These are phyloP conservation scores for Dimocarpus longan DNA, from an alignment of 345 rosid genomes.

Conservation along the genomic window DNA sequence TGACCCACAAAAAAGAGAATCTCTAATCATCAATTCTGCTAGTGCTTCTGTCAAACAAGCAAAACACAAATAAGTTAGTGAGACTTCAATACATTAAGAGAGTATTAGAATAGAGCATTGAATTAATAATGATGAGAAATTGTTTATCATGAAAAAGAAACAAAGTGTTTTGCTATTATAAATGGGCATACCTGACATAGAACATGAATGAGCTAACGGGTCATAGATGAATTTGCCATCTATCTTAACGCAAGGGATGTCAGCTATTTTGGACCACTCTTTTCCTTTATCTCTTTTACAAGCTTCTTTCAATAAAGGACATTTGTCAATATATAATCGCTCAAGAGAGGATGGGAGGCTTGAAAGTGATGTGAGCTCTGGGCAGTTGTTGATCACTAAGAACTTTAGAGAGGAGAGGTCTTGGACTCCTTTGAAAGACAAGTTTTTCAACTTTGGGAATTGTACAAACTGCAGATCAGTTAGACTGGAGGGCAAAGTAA, in stretches of 20 bases:
- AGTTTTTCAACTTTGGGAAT: background rate
- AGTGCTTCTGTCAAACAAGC: background rate
- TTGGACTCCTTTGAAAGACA: background rate
- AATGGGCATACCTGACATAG: too few relatives aligned
- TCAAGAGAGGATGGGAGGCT: background rate
- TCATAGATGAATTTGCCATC: background rate
- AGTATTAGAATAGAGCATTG: too few relatives aligned
- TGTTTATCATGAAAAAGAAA: too few relatives aligned
- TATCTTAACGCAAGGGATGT: background rate
- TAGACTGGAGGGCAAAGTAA: conserved; percentile 20
- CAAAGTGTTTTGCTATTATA: too few relatives aligned
- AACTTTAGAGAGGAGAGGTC: background rate
- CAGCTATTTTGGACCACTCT: background rate
- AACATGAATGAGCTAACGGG: background rate
- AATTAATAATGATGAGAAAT: too few relatives aligned
- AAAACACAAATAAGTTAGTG: too few relatives aligned
- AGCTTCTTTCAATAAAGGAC: background rate
- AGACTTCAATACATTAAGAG: too few relatives aligned
- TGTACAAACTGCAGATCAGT: background rate
- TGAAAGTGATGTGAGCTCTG: background rate
- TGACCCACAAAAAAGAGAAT: too few relatives aligned
- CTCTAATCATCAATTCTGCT: too few relatives aligned
- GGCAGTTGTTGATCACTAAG: background rate
- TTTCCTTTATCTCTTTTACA: background rate
- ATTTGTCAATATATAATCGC: background rate